phyloP scores from a whole-genome alignment of 139 green algal species.

The Chlamydomonas incerta region DNA sequence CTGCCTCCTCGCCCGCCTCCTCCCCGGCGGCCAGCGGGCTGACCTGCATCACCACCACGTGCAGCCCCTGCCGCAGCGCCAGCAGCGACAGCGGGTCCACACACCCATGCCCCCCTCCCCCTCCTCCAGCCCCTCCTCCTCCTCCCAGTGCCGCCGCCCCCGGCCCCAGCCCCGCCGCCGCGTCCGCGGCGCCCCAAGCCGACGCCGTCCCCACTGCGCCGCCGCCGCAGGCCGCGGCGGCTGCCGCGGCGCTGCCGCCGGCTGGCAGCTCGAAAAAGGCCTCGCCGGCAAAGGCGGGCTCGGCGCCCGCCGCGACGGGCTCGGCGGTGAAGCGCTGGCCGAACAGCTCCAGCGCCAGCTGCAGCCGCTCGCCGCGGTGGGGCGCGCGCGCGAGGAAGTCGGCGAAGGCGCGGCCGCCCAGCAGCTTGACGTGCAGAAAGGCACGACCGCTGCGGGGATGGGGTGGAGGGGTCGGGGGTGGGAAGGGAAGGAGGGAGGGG shows the following conservation, averaged over 20 bases:
- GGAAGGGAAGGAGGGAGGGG: not conserved
- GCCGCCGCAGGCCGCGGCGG: not conserved
- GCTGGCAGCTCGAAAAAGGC: slow-evolving; percentile 35
- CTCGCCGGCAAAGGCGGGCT: slow-evolving; percentile 44
- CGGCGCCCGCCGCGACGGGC: slow-evolving; percentile 18
- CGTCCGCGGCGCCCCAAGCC: too few relatives aligned
- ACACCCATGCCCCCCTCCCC: too few relatives aligned
- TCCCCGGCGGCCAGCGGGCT: slow-evolving; percentile 4
- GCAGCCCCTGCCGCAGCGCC: slow-evolving; percentile 45
- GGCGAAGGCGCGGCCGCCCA: slow-evolving; percentile 36
- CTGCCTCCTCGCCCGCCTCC: not conserved
- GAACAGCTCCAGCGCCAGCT: slow-evolving; percentile 53
- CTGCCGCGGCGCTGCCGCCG: too few relatives aligned
- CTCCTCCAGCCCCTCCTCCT: too few relatives aligned
- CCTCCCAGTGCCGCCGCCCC: too few relatives aligned
- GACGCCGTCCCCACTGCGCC: too few relatives aligned
- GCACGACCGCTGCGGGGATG: not conserved
- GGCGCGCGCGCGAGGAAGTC: slow-evolving; percentile 32
- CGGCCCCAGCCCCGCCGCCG: too few relatives aligned
- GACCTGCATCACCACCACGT: slow-evolving; percentile 42
- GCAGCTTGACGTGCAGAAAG: slow-evolving; percentile 47
- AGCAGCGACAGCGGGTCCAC: slow-evolving; percentile 49
- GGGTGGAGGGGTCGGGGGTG: not conserved
- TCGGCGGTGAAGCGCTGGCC: slow-evolving; percentile 43
- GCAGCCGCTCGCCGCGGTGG: slow-evolving; percentile 9